A percentile compares a stretch with the other conserved stretches of the same genome.
These are phyloP conservation scores for Hypoxylon lenormandii DNA, from an alignment of 495 filamentous ascomycete genomes.

Conservation along the genomic window DNA sequence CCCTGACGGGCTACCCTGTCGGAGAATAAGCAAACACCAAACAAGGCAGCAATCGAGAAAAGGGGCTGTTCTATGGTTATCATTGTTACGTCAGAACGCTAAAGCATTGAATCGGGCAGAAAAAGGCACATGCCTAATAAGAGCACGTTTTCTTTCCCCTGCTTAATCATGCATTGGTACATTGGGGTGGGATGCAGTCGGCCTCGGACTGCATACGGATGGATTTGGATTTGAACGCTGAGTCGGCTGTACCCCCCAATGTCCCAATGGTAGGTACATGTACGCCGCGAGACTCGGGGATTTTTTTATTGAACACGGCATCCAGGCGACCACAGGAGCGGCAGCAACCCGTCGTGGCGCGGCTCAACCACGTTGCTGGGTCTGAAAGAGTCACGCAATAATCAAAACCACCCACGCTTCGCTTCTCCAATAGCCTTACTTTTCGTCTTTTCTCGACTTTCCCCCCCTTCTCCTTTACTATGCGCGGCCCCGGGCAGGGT, in stretches of 20 bases:
- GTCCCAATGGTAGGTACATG: no score
- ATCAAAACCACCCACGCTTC: slow-evolving; percentile 12
- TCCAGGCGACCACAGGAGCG: slow-evolving; percentile 31
- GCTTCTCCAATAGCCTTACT: slow-evolving; percentile 18
- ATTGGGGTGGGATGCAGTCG: no score
- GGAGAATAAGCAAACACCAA: slow-evolving; percentile 39
- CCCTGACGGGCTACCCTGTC: slow-evolving; percentile 30
- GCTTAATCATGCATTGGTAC: slow-evolving; percentile 20
- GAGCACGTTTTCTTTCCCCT: slow-evolving; percentile 15
- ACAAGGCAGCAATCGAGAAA: slow-evolving; percentile 30
- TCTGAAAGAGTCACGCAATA: slow-evolving; percentile 46
- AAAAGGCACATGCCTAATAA: slow-evolving; percentile 30
- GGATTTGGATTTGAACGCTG: slow-evolving; percentile 15
- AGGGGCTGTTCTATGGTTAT: slow-evolving; percentile 22
- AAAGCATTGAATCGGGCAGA: slow-evolving; percentile 36
- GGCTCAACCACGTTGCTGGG: slow-evolving; percentile 48
- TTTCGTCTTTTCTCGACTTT: slow-evolving; percentile 2
- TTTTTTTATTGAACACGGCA: slow-evolving; percentile 43
- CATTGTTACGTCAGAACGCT: slow-evolving; percentile 31
- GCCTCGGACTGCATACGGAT: slow-evolving; percentile 32
- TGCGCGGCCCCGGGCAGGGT: slow-evolving; percentile 2
- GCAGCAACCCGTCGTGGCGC: slow-evolving; percentile 46
- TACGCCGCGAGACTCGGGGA: slow-evolving; percentile 40
- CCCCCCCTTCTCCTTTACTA: no score
- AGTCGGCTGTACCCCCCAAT: slow-evolving; percentile 39